Evolutionary conservation across 441 rosid genomes (phyloP), one percentile per base, ranked within the genome.

Genomic region (Mallotus repandus): DNA sequence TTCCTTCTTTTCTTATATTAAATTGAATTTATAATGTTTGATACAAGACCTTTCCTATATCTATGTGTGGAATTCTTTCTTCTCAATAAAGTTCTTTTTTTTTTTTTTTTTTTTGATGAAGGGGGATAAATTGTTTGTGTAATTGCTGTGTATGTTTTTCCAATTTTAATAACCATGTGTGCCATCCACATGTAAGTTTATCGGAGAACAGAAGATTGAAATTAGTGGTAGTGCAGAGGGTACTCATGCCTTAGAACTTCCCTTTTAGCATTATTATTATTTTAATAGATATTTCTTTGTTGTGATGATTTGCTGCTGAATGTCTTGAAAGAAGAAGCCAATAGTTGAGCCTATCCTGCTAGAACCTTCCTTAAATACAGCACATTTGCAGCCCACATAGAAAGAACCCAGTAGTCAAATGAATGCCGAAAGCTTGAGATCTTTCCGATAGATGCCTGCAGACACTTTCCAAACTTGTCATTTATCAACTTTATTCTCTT

Each of bases 401-500:
- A 41, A 59, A 69, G 85, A 82, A 84, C 77, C 84, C 67, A 70
- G 68, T 65, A 54, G 48, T 65, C 65, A 80, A 38, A 45, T 63
- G 67, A 81, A 49, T 38, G 58, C 71, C 68, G 78, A 80, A 82
- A 76, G 75, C 60, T 72, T 54, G 19, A 50, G 41, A 38, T 38
- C 66, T 61, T 76, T 75, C 21, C 67, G 49, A 43, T 70, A 69
- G 84, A 87, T 81, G 71, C 86, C 77, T 69, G 52, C 19, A 53
- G 29, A 74, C 54, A 73, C 83, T 79, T 77, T 75, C 46, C 61
- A 61, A 45, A 68, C 7, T 65, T 70, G 6, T 52, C 21, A 22
- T 35, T 55, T 65, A n/a, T 59, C 76, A 65, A 76, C 80, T 84
- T 82, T 82, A 81, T 83, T 81, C 86, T 71, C 68, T 68, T 46